A percentile compares a stretch with the other conserved stretches of the same genome.
These are phyloP conservation scores for Graphilbum ipis-grandicollis DNA, from an alignment of 2,329 filamentous ascomycete species.

Conservation along the genomic window DNA sequence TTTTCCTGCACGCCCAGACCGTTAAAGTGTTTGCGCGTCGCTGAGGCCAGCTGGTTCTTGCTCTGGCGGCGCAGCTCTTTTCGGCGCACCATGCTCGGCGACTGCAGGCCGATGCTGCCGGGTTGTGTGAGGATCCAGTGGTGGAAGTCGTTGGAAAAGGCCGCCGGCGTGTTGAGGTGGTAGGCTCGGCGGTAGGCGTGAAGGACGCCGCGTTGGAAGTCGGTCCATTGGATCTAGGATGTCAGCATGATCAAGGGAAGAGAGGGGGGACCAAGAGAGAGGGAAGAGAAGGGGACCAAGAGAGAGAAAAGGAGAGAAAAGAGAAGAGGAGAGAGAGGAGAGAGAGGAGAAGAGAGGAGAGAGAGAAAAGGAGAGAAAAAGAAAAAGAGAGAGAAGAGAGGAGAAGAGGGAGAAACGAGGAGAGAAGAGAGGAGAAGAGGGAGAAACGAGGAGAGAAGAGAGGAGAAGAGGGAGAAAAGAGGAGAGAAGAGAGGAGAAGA, in stretches of 20 bases:
- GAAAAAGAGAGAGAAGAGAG: not conserved
- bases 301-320: not conserved
- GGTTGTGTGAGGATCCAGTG: conserved; percentile 43
- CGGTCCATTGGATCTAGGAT: conserved; percentile 45
- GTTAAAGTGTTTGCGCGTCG: conserved; percentile 72
- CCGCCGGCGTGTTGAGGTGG: conserved; percentile 50
- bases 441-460: not conserved
- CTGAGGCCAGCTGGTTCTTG: conserved; percentile 54
- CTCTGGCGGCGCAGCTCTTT: conserved; percentile 48
- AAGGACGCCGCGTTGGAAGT: conserved; percentile 49
- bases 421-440: too few relatives aligned
- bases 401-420: not conserved
- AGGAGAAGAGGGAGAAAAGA: not conserved
- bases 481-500: not conserved
- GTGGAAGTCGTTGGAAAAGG: conserved; percentile 48
- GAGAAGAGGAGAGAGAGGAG: not conserved
- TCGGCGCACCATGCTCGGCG: conserved; percentile 57
- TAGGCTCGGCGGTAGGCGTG: conserved; percentile 63
- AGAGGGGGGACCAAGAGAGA: too few relatives aligned
- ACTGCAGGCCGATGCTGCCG: conserved; percentile 49
- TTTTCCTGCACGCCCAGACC: conserved; percentile 62
- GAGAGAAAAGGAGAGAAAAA: not conserved
- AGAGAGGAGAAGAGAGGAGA: not conserved
- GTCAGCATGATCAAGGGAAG: too few relatives aligned
- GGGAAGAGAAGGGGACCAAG: not conserved